Percentiles rank a stretch among this genome's conserved stretches.
Evolutionary conservation across 371 early-diverging fungal genomes (phyloP).

Genomic region (Mortierella sp.): DNA sequence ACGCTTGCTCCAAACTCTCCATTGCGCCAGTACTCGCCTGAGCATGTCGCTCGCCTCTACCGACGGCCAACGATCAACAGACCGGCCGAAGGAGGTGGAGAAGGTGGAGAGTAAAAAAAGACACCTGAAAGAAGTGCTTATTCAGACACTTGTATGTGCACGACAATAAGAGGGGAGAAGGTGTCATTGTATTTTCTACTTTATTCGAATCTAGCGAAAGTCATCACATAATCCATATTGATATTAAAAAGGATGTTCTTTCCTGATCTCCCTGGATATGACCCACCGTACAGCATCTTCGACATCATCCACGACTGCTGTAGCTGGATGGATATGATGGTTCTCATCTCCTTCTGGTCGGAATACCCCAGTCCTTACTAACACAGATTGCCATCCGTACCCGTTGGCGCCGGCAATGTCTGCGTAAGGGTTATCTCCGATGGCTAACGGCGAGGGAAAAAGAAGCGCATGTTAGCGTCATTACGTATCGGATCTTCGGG

Average conservation of each 20-base stretch:
- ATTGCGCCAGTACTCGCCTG: constrained; percentile 32
- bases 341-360: constrained; percentile 61
- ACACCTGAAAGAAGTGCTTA: not conserved
- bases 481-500: no score
- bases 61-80: constrained; percentile 25
- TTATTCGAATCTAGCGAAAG: no score
- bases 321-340: constrained; percentile 69
- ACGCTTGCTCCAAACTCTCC: constrained; percentile 32
- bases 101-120: constrained; percentile 4
- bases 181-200: no score
- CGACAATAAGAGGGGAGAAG: no score
- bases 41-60: constrained; percentile 42
- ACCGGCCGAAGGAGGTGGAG: constrained; percentile 30
- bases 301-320: constrained; percentile 74
- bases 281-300: constrained; percentile 77
- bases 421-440: constrained; percentile 80
- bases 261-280: constrained; percentile 30
- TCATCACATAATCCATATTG: no score
- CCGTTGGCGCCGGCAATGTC: constrained; percentile 87
- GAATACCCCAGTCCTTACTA: constrained; percentile 89
- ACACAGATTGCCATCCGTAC: constrained; percentile 82
- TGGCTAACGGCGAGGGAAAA: constrained; percentile 54
- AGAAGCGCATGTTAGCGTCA: no score
- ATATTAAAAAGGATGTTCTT: constrained; percentile 26
- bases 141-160: not conserved